These are phyloP conservation scores for Plasmodium knowlesi DNA, from an alignment of 169 alveolate species.

Conservation along the genomic window DNA sequence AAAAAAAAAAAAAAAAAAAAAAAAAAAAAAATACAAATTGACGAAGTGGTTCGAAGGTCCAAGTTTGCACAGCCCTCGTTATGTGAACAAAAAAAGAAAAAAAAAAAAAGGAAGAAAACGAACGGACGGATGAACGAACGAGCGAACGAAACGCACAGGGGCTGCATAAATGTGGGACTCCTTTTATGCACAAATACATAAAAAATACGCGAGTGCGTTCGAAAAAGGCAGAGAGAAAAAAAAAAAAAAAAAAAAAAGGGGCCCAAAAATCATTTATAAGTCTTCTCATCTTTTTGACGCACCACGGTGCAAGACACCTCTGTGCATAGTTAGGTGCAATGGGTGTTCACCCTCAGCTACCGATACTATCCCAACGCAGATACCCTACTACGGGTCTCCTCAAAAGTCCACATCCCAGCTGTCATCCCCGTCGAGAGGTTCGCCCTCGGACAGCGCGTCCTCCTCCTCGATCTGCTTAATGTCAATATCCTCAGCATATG, in stretches of 20 bases:
- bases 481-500: constrained; percentile 78
- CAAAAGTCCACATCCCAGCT: constrained; percentile 64
- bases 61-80: background rate
- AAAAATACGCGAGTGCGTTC: background rate
- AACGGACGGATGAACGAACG: background rate
- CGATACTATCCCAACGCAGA: background rate
- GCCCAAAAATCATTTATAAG: background rate
- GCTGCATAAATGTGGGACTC: background rate
- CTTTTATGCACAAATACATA: background rate
- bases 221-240: background rate
- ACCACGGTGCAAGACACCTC: background rate
- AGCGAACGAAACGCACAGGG: background rate
- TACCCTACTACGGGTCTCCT: no score
- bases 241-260: background rate
- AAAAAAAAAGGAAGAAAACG: background rate
- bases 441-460: constrained; percentile 7
- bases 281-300: background rate
- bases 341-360: background rate
- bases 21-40: background rate
- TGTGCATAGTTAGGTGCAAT: background rate
- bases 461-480: constrained; percentile 72
- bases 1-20: background rate
- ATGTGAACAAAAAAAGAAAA: background rate
- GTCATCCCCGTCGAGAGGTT: constrained; percentile 28
- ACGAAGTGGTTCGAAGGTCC: background rate